These are phyloP conservation scores for Mallotus repandus DNA, from an alignment of 441 rosid genomes.

Conservation along the genomic window DNA sequence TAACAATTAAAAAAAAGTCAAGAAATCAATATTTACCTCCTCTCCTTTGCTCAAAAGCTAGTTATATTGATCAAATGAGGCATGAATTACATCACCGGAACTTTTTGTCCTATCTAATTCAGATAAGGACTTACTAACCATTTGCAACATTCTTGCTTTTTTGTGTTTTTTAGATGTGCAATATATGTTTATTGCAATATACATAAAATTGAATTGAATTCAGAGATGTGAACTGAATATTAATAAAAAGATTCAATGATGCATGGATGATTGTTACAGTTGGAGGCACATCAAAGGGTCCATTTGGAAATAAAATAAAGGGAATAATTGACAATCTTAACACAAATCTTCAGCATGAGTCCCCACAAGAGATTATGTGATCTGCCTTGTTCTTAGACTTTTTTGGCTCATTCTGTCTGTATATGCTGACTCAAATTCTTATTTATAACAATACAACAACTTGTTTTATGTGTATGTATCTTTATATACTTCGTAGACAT, in stretches of 20 bases:
- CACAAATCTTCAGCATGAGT: background rate
- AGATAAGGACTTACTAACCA: constrained; percentile 5
- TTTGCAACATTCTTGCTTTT: background rate
- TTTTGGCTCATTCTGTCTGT: too few relatives aligned
- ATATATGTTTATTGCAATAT: background rate
- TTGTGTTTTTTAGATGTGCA: background rate
- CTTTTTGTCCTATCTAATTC: background rate
- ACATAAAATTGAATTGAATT: background rate
- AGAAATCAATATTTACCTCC: too few relatives aligned
- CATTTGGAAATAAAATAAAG: background rate
- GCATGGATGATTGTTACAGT: constrained; percentile 2
- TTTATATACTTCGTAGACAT: too few relatives aligned
- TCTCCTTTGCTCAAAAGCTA: too few relatives aligned
- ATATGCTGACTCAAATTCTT: too few relatives aligned
- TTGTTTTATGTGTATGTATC: too few relatives aligned
- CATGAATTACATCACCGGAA: background rate
- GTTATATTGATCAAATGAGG: too few relatives aligned
- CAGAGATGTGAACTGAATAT: background rate
- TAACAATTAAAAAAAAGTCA: too few relatives aligned
- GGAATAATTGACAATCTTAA: background rate
- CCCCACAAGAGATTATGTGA: constrained; percentile 7
- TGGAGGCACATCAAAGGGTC: background rate
- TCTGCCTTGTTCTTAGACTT: too few relatives aligned
- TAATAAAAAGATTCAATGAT: background rate
- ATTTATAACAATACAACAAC: too few relatives aligned